phyloP scores from a whole-genome alignment of 352 stramenopile species.

The Phytophthora brassicae region DNA sequence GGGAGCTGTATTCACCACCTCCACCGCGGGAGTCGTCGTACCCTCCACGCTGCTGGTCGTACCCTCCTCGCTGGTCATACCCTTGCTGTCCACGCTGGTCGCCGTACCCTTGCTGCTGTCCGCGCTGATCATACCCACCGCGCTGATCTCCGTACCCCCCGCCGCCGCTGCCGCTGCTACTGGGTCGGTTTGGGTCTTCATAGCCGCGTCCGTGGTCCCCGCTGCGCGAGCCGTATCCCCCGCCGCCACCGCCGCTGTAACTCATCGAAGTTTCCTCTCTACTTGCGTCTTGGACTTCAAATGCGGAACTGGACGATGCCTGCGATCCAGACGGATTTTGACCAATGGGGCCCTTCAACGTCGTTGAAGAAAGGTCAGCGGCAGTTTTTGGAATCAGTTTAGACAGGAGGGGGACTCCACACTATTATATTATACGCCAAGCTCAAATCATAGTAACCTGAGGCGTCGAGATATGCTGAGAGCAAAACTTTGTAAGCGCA shows the following conservation, averaged over 20 bases:
- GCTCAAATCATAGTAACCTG: no score
- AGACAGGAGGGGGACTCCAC: no score
- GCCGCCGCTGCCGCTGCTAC: slow-evolving; percentile 16
- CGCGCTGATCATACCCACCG: neutral
- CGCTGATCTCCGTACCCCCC: slow-evolving; percentile 17
- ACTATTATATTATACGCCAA: no score
- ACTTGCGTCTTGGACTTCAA: neutral
- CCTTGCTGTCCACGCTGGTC: slow-evolving; percentile 14
- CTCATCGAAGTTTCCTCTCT: slow-evolving; percentile 37
- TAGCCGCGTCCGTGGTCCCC: slow-evolving; percentile 22
- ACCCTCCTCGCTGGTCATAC: slow-evolving; percentile 35
- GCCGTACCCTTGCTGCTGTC: slow-evolving; percentile 20
- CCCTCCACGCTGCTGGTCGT: slow-evolving; percentile 9
- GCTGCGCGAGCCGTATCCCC: slow-evolving; percentile 19
- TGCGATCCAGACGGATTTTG: no score
- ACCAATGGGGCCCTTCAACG: no score
- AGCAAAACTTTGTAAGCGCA: no score
- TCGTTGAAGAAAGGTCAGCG: no score
- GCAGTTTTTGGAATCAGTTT: no score
- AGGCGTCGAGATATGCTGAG: no score
- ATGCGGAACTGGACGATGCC: slow-evolving; percentile 1
- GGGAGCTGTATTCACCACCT: no score
- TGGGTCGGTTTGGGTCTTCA: slow-evolving; percentile 23
- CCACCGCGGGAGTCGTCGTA: slow-evolving; percentile 19
- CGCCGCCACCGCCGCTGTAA: slow-evolving; percentile 42